Evolutionary conservation across 2,329 filamentous ascomycete genomes (phyloP).

Genomic region (Pseudogymnoascus sp.): DNA sequence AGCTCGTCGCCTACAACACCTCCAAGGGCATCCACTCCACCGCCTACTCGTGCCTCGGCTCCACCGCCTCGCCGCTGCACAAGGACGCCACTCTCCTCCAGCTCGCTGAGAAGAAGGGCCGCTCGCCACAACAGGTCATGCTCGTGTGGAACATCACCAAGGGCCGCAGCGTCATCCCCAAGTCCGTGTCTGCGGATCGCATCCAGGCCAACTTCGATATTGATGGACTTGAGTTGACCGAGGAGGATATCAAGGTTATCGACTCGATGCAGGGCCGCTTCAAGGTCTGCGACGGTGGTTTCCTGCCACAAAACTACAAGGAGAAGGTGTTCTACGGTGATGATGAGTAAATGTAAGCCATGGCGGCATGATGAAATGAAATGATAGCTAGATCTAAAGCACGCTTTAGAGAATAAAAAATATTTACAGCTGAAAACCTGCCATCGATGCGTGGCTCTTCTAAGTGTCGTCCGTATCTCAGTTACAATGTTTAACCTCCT

Average conservation of each 20-base stretch:
- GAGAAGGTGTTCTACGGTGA: neutral
- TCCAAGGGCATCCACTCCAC: slow-evolving; percentile 69
- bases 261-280: slow-evolving; percentile 3
- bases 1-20: slow-evolving; percentile 66
- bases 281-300: neutral
- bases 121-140: slow-evolving; percentile 68
- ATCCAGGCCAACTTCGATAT: slow-evolving; percentile 68
- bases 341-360: neutral
- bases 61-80: slow-evolving; percentile 61
- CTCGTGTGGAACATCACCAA: slow-evolving; percentile 75
- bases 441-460: neutral
- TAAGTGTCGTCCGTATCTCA: neutral
- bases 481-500: too few relatives aligned
- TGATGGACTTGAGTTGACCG: slow-evolving; percentile 2
- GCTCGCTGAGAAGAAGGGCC: slow-evolving; percentile 59
- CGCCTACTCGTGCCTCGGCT: slow-evolving; percentile 67
- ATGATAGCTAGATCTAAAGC: neutral
- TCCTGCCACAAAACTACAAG: neutral
- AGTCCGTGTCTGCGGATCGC: slow-evolving; percentile 66
- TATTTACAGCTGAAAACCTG: neutral
- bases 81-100: slow-evolving; percentile 56
- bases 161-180: slow-evolving; percentile 78
- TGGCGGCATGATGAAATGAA: neutral
- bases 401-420: neutral
- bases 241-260: slow-evolving; percentile 4